Conservation (phyloP, 352 stramenopile species). For the Pythium rishiriense region DNA sequence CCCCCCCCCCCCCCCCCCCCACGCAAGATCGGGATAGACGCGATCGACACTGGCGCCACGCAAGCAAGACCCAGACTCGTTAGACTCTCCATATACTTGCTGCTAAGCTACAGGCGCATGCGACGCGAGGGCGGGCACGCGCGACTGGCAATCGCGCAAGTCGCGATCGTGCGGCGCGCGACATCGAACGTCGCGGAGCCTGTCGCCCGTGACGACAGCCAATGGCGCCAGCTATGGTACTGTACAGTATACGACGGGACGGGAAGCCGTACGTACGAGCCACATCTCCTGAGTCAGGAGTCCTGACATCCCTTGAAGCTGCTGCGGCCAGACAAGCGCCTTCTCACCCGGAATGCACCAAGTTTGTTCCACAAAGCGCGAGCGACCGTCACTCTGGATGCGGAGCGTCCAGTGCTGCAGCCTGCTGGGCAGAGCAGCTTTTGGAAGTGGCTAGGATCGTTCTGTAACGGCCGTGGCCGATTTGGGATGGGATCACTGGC, state of each 20-base stretch:
- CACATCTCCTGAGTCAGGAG: no score
- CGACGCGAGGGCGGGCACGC: not conserved
- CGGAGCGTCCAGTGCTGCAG: not conserved
- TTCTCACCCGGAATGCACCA: slow-evolving; percentile 5
- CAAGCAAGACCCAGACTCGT: no score
- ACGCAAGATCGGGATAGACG: not conserved
- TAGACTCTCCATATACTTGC: no score
- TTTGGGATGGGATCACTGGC: not conserved
- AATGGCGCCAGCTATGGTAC: not conserved
- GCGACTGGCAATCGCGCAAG: slow-evolving; percentile 2
- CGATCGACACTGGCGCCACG: not conserved
- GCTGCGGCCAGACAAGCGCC: not conserved
- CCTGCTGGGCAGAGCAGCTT: no score
- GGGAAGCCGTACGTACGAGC: no score
- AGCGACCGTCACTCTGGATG: not conserved
- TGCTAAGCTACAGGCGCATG: not conserved
- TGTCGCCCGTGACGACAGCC: not conserved
- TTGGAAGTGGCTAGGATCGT: not conserved
- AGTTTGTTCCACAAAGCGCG: slow-evolving; percentile 2
- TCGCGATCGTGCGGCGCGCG: slow-evolving; percentile 5
- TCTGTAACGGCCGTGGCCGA: slow-evolving; percentile 14
- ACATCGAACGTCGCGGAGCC: not conserved
- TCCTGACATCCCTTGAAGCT: no score
- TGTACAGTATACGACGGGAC: not conserved
- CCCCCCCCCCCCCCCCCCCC: no score